Evolutionary conservation across 306 rosid species (phyloP), one percentile per base, ranked within the genome.

Genomic region (Carpinus viminea): DNA sequence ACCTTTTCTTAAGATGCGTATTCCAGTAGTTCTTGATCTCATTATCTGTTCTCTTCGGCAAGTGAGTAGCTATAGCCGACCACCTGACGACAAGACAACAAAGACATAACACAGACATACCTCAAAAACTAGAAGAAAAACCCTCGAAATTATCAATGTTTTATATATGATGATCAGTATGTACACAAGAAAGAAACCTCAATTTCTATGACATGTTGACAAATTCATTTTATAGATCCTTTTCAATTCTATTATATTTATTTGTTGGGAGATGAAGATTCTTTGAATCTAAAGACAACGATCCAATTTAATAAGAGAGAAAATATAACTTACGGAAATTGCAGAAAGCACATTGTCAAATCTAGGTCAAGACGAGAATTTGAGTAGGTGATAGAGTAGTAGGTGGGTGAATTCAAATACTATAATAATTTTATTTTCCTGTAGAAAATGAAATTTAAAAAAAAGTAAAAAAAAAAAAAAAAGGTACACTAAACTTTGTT

Each of bases 61-160:
- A 88, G 86, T 96, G 99, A 73, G 99, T 96, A n/a, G 99, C 99
- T 81, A 96, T 96, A 15, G 99, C 99, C 34, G 99, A 96, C 99
- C 99, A 96, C 96, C 99, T 96, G 81, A 70, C 68, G 24, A 71
- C 18, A 75, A 16, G 46, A 76, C 26, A 72, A 79, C 55, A 64
- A 43, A 51, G 61, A 6, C 45, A 85, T 36, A 45, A 82, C 18
- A 80, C 79, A 61, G 24, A 57, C 66, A 59, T 11, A 11, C 62
- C 69, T 74, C 72, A 76, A 78, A 82, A 74, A 57, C 74, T 70
- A 71, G 54, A 51, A 56, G 20, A 21, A 74, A 70, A 76, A 75
- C 68, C 91, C 55, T 85, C 77, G 59, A 72, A 74, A 57, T 74
- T 74, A 73, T 70, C 85, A 68, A 10, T 64, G 20, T 77, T 72